Evolutionary conservation across 2,329 filamentous ascomycete genomes (phyloP).

Genomic region (Alternaria atra): DNA sequence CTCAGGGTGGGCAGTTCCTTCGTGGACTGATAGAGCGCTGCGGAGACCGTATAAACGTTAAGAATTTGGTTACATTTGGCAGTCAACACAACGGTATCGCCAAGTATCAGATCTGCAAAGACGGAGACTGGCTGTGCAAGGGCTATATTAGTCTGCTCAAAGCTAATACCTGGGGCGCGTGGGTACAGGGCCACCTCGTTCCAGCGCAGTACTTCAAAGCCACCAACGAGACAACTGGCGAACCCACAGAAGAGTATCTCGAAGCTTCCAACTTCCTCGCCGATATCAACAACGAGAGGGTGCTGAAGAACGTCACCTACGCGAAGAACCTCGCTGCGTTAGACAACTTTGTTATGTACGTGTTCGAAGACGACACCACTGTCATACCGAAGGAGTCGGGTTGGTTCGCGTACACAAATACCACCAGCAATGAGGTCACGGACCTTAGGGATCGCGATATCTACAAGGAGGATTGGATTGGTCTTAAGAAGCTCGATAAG

Average conservation of each 20-base stretch:
- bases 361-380: slow-evolving; percentile 86
- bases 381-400: slow-evolving; percentile 89
- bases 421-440: slow-evolving; percentile 68
- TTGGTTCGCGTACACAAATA: slow-evolving; percentile 85
- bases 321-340: slow-evolving; percentile 73
- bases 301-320: slow-evolving; percentile 77
- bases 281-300: slow-evolving; percentile 94
- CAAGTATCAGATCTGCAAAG: slow-evolving; percentile 77
- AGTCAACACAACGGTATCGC: slow-evolving; percentile 92
- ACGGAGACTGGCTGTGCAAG: slow-evolving; percentile 80
- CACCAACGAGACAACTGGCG: slow-evolving; percentile 65
- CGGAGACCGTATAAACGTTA: slow-evolving; percentile 73
- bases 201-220: slow-evolving; percentile 96
- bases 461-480: slow-evolving; percentile 94
- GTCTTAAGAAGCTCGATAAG: slow-evolving; percentile 79
- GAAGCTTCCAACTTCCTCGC: slow-evolving; percentile 86
- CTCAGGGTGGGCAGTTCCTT: slow-evolving; percentile 96
- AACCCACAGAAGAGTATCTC: slow-evolving; percentile 71
- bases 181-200: slow-evolving; percentile 81
- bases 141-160: slow-evolving; percentile 80
- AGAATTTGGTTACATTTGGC: slow-evolving; percentile 86
- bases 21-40: slow-evolving; percentile 89
- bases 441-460: slow-evolving; percentile 73
- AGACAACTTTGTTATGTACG: slow-evolving; percentile 84
- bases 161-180: slow-evolving; percentile 79